Conservation (phyloP, 108 stramenopile species). For the Skeletonema potamos region DNA sequence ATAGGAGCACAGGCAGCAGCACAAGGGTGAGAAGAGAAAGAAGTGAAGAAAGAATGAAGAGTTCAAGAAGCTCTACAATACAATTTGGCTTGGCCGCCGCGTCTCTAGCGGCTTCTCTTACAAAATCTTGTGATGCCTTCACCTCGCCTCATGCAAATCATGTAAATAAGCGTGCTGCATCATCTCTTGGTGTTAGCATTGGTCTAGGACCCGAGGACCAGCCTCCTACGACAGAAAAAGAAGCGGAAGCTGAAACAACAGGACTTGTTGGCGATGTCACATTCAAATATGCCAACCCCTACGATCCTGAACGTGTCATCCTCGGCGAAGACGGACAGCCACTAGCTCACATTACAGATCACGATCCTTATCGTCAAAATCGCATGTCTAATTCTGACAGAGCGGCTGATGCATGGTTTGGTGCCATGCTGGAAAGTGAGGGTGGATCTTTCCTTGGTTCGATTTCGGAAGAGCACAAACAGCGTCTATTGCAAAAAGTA, state of each 20-base stretch:
- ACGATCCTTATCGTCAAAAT: conserved; percentile 67
- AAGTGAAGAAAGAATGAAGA: not conserved
- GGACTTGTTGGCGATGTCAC: conserved; percentile 2
- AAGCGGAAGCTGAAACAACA: not conserved
- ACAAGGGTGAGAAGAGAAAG: no score
- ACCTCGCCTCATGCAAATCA: not conserved
- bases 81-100: not conserved
- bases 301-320: conserved; percentile 21
- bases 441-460: conserved; percentile 32
- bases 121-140: conserved; percentile 7
- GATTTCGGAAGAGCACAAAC: conserved; percentile 20
- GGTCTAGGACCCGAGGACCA: conserved; percentile 42
- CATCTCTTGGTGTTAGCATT: conserved; percentile 29
- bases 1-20: no score
- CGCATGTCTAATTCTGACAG: conserved; percentile 69
- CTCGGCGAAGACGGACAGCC: conserved; percentile 28
- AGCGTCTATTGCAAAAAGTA: conserved; percentile 17
- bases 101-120: not conserved
- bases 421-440: conserved; percentile 26
- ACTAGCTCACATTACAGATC: conserved; percentile 51
- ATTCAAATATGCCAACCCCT: conserved; percentile 12
- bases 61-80: conserved; percentile 2
- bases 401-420: conserved; percentile 80
- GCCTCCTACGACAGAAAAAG: not conserved
- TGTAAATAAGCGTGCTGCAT: not conserved